These are phyloP conservation scores for Aspergillus versicolor DNA, from an alignment of 2,329 filamentous ascomycete species.

Conservation along the genomic window DNA sequence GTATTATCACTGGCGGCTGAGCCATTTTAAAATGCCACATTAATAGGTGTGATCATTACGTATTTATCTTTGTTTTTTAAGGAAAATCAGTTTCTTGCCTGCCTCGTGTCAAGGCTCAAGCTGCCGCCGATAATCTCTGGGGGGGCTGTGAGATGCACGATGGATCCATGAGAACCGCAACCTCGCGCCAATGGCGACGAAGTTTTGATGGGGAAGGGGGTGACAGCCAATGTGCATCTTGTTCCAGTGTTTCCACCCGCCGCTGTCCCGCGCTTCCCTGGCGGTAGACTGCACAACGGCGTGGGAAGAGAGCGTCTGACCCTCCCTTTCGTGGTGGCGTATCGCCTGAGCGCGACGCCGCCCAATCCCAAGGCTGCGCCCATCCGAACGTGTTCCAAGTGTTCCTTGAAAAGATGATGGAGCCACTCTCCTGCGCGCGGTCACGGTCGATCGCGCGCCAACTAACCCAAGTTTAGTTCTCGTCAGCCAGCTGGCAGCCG, in stretches of 20 bases:
- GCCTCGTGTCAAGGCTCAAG: not conserved
- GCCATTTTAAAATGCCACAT: too few relatives aligned
- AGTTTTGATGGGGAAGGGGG: constrained; percentile 14
- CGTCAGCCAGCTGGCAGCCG: constrained; percentile 28
- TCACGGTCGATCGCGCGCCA: constrained; percentile 42
- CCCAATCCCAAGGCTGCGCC: not conserved
- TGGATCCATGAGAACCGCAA: constrained; percentile 19
- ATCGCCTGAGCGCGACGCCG: constrained; percentile 32
- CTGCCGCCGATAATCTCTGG: not conserved
- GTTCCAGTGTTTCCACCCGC: constrained; percentile 10
- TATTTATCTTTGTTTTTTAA: not conserved
- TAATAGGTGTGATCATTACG: too few relatives aligned
- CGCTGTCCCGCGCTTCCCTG: constrained; percentile 26
- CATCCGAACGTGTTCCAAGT: not conserved
- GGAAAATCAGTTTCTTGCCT: not conserved
- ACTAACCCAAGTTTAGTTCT: constrained; percentile 22
- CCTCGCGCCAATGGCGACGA: constrained; percentile 29
- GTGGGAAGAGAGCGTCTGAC: constrained; percentile 14
- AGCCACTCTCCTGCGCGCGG: constrained; percentile 25
- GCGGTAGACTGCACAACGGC: constrained; percentile 16
- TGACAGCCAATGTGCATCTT: constrained; percentile 2
- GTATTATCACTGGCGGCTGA: too few relatives aligned
- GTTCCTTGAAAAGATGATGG: not conserved
- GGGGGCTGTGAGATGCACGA: not conserved
- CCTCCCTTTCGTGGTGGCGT: constrained; percentile 23